Evolutionary conservation across 176 grass and related monocot species (phyloP).

Genomic region (Poa pratensis): DNA sequence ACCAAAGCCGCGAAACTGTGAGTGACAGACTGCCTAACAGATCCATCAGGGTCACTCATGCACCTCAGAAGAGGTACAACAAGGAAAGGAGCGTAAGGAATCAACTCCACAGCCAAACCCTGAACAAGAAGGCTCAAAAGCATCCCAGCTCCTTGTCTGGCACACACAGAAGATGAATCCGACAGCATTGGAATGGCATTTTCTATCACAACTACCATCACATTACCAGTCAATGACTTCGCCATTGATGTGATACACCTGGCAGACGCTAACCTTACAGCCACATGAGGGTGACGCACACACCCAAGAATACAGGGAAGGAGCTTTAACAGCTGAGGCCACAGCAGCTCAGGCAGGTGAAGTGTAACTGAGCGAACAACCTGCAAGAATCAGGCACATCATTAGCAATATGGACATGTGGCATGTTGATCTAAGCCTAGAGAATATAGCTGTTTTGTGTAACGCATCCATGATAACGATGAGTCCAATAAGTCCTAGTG

Average conservation of each 20-base stretch:
- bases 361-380: constrained; percentile 83
- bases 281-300: constrained; percentile 79
- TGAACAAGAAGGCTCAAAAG: constrained; percentile 98
- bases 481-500: constrained; percentile 10
- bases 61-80: constrained; percentile 97
- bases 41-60: constrained; percentile 91
- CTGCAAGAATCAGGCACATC: constrained; percentile 52
- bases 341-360: constrained; percentile 62
- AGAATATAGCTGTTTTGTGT: constrained; percentile 17
- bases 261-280: constrained; percentile 95
- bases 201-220: constrained; percentile 92
- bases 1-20: constrained; percentile 98
- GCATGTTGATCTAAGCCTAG: constrained; percentile 3
- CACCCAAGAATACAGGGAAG: constrained; percentile 92
- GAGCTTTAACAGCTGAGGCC: constrained; percentile 81
- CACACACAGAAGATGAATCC: constrained; percentile 81
- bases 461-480: background rate
- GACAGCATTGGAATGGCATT: constrained; percentile 93
- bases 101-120: constrained; percentile 82
- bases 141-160: constrained; percentile 97
- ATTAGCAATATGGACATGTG: constrained; percentile 25
- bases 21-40: constrained; percentile 94
- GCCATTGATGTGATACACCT: constrained; percentile 98
- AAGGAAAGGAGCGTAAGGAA: constrained; percentile 94
- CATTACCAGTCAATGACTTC: constrained; percentile 74